Base-by-base conservation (phyloP, 345 rosid genomes). In the Linum lewisii region DNA sequence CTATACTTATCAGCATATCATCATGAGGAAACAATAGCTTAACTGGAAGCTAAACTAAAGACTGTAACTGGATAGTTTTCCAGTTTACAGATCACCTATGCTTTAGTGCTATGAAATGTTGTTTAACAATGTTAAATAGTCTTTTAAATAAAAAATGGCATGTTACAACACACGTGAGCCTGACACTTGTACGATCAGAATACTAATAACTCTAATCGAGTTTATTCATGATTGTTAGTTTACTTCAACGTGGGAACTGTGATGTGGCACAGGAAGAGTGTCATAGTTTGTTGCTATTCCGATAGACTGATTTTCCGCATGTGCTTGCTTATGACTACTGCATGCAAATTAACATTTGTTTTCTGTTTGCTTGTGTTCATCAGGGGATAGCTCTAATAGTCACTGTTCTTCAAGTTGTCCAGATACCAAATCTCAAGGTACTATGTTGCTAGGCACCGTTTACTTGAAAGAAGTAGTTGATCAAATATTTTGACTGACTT, bases 341-440 rank as follows among this genome's bases (percentile, higher is more conserved):
- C 47, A 6, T 11, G 47, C 47, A 42, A 16, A 42, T 4, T 2
- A 1, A 42, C 9, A 42, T 42, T 68, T 7, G n/a, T 57, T 24
- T 18, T 62, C 54, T 64, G 18, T 42, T 42, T 42, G 15, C 26
- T 56, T 68, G 29, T 68, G 72, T 53, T 23, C 9, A 73, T 54
- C 78, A 87, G 99, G 99, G 99, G 61, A 87, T 94, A 73, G 95
- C 97, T 7, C 69, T 94, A 71, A 87, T 94, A 65, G 78, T 94
- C 79, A 87, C 96, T 25, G 97, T 94, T 53, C 78, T 94, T 70
- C 99, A 94, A 73, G 85, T 94, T 73, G 97, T 90, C 72, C 97
- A 75, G 55, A 76, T 94, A 57, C 99, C 99, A 52, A 94, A 90
- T 77, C 96, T 94, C 59, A 90, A 94, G 97, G 97, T 94, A 81